Base-by-base conservation (phyloP, 1,139 yeast species). In the Kazachstania sp. region DNA sequence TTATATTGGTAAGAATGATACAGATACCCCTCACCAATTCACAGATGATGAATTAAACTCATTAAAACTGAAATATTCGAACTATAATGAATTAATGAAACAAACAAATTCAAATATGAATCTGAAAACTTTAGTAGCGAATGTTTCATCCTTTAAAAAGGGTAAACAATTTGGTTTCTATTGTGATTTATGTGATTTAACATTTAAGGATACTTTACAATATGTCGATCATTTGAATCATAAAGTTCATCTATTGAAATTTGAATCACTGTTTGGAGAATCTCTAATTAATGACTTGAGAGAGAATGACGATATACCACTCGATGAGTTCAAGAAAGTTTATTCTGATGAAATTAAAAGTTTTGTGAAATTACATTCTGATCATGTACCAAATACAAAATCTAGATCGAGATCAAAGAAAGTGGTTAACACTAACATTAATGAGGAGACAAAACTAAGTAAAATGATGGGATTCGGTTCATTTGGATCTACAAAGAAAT, bases 141-240 rank as follows among this genome's bases (percentile, higher is more conserved):
- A 72, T 1, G 56, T 64, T 1, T 64, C 67, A 2, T 70, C 73
- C 1, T 70, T 68, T 37, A 73, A 79, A 44, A 59, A 58, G 39
- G 87, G 87, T 41, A 74, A 80, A 54, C 84, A 79, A 16, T 79
- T 84, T 54, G 96, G 96, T 2, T 88, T 88, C 64, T 77, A 79
- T 57, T 90, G 97, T 65, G 86, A 84, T 16, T 68, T 79, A 2
- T 90, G 97, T 63, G 78, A 83, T 55, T 65, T 85, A 53, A 83
- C 95, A 1, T 88, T 78, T 66, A 78, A 86, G 59, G 97, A 90
- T 64, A 83, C 84, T 48, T 69, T 87, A 57, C 83, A 87, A 50
- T 81, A 81, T 61, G 73, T 87, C 5, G 95, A 88, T 60, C 97
- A 90, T 67, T 70, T 87, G 58, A 87, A 86, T 59, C 80, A 88